These are phyloP conservation scores for Tetragonia tetragonoides DNA, from an alignment of 148 eudicot genomes.

Conservation along the genomic window DNA sequence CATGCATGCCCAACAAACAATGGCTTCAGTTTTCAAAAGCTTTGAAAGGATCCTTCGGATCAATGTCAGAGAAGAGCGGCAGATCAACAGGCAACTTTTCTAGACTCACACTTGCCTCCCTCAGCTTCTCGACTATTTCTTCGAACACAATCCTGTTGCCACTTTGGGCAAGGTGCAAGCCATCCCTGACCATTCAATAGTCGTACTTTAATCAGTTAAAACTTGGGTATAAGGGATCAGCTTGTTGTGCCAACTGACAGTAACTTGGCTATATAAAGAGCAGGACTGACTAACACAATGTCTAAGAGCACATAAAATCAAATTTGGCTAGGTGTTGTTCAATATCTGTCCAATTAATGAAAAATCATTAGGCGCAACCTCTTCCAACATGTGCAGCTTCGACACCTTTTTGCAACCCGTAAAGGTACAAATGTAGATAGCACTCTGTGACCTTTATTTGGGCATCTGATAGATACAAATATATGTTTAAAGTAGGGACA, in stretches of 20 bases:
- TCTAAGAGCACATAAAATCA: too few species aligned
- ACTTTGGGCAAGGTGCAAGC: constrained; percentile 62
- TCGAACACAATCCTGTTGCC: constrained; percentile 81
- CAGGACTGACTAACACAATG: too few species aligned
- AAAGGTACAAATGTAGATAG: too few species aligned
- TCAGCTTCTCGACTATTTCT: constrained; percentile 55
- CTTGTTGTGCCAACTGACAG: neutral
- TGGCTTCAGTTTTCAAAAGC: constrained; percentile 43
- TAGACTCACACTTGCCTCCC: constrained; percentile 46
- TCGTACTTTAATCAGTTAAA: neutral
- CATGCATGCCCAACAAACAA: neutral
- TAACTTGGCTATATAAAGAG: neutral
- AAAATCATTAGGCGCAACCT: too few species aligned
- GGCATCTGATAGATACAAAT: too few species aligned
- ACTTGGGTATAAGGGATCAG: neutral
- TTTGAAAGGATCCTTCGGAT: constrained; percentile 62
- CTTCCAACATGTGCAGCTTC: too few species aligned
- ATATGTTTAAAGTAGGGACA: too few species aligned
- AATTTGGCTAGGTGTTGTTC: too few species aligned
- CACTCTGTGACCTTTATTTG: too few species aligned
- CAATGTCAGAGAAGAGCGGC: constrained; percentile 54
- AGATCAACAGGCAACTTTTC: constrained; percentile 67
- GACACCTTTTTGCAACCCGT: too few species aligned
- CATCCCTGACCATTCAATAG: constrained; percentile 54
- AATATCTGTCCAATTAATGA: too few species aligned